Percentiles rank a stretch among this genome's conserved stretches.
phyloP scores from a whole-genome alignment of 371 early-diverging fungal species.

The Mucor racemosus region DNA sequence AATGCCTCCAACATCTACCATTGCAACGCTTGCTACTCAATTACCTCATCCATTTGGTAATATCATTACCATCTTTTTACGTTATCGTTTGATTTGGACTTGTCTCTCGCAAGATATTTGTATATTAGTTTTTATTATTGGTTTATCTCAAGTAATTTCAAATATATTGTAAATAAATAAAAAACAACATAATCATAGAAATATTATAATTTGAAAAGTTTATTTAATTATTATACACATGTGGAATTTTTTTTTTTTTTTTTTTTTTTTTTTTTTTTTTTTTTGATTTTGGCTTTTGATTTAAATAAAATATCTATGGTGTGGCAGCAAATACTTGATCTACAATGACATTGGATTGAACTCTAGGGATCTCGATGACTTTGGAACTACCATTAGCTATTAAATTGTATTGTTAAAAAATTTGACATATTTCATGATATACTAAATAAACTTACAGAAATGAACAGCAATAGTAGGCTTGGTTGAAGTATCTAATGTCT shows the following conservation, averaged over 20 bases:
- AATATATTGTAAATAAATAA: constrained; percentile 9
- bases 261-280: not conserved
- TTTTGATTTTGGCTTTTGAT: not conserved
- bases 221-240: constrained; percentile 11
- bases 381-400: constrained; percentile 50
- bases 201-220: not conserved
- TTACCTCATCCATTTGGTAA: constrained; percentile 61
- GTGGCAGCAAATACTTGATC: constrained; percentile 54
- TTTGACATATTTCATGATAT: not conserved
- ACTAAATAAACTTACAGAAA: constrained; percentile 46
- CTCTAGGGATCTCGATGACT: constrained; percentile 54
- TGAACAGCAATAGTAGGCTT: constrained; percentile 60
- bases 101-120: constrained; percentile 60
- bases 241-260: not conserved
- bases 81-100: constrained; percentile 65
- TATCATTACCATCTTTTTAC: constrained; percentile 52
- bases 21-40: constrained; percentile 50
- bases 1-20: constrained; percentile 47
- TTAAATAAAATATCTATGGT: constrained; percentile 20
- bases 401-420: not conserved
- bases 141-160: constrained; percentile 45
- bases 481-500: constrained; percentile 49
- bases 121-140: constrained; percentile 62
- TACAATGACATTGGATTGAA: constrained; percentile 56
- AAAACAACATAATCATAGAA: constrained; percentile 1